phyloP scores from a whole-genome alignment of 805 yeast species.

The Saturnispora quitensis region DNA sequence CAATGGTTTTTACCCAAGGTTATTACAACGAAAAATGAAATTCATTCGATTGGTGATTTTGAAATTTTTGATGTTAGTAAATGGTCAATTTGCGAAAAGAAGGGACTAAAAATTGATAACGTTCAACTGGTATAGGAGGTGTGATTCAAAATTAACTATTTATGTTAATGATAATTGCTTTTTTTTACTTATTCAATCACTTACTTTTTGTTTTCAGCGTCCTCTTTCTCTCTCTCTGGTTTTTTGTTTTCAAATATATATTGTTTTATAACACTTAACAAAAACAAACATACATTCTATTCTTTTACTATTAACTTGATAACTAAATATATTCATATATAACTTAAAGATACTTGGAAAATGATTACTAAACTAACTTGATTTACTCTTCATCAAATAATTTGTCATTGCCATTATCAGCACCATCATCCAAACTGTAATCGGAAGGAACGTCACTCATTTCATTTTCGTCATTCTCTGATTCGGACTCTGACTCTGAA shows the following conservation, averaged over 20 bases:
- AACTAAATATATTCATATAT: no score
- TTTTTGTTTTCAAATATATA: background rate
- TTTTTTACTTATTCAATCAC: background rate
- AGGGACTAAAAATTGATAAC: slow-evolving; percentile 31
- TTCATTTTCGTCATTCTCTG: slow-evolving; percentile 21
- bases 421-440: slow-evolving; percentile 16
- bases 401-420: slow-evolving; percentile 17
- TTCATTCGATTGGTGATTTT: slow-evolving; percentile 35
- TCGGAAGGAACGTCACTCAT: slow-evolving; percentile 19
- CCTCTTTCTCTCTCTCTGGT: background rate
- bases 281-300: background rate
- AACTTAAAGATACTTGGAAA: background rate
- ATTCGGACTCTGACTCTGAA: slow-evolving; percentile 12
- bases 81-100: slow-evolving; percentile 35
- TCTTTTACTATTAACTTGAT: background rate
- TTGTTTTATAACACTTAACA: background rate
- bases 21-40: slow-evolving; percentile 29
- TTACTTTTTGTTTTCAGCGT: background rate
- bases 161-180: background rate
- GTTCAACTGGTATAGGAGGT: background rate
- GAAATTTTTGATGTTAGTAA: slow-evolving; percentile 35
- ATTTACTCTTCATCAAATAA: slow-evolving; percentile 20
- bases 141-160: background rate
- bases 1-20: slow-evolving; percentile 34
- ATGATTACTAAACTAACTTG: background rate